These are phyloP conservation scores for Meredithiella fracta DNA, from an alignment of 2,329 filamentous ascomycete genomes.

Conservation along the genomic window DNA sequence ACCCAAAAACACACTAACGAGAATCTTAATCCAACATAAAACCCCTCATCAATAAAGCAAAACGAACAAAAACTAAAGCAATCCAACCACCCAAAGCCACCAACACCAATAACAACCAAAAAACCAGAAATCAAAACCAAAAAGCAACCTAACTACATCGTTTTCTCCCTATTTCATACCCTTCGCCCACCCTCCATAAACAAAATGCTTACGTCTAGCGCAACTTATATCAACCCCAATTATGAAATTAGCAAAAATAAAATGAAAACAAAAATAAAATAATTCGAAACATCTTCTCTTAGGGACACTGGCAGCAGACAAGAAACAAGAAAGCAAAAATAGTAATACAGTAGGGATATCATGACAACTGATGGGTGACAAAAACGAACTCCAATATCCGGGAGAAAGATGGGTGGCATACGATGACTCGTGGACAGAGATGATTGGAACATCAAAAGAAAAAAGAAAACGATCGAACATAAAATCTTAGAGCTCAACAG, in stretches of 20 bases:
- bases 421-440: not conserved
- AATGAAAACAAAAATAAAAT: not conserved
- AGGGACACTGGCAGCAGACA: not conserved
- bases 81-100: not conserved
- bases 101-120: not conserved
- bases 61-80: not conserved
- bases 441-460: not conserved
- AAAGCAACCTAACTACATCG: too few species aligned
- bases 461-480: too few species aligned
- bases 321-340: conserved; percentile 15
- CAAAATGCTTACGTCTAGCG: too few species aligned
- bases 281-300: not conserved
- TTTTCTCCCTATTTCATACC: too few species aligned
- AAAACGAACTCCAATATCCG: not conserved
- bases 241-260: too few species aligned
- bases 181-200: too few species aligned
- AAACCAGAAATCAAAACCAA: not conserved
- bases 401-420: not conserved
- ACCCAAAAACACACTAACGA: too few species aligned
- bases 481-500: not conserved
- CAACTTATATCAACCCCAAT: too few species aligned
- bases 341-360: conserved; percentile 13
- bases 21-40: too few species aligned
- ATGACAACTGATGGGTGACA: conserved; percentile 5
- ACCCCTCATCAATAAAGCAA: not conserved